A percentile compares a stretch with the other conserved stretches of the same genome.
Evolutionary conservation across 306 rosid species (phyloP).

Genomic region (Benincasa hispida): DNA sequence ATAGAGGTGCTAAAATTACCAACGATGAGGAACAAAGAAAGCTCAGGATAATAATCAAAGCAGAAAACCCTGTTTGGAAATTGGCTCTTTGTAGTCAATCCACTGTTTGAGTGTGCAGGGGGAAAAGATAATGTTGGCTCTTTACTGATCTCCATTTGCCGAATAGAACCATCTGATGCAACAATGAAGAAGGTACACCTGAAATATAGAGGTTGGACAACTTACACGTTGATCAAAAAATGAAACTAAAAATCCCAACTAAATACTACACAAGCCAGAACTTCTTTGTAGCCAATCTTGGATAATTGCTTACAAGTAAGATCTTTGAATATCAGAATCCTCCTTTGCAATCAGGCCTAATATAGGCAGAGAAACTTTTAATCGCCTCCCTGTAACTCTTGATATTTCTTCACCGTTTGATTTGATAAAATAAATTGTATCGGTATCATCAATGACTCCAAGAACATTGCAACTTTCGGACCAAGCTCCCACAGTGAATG

Average conservation of each 20-base stretch:
- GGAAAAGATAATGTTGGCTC: slow-evolving; percentile 43
- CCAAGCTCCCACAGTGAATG: slow-evolving; percentile 81
- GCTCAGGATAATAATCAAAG: slow-evolving; percentile 44
- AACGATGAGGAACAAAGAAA: slow-evolving; percentile 51
- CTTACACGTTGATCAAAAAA: background rate
- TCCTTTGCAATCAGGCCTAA: slow-evolving; percentile 42
- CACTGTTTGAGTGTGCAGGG: slow-evolving; percentile 25
- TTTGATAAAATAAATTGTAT: slow-evolving; percentile 67
- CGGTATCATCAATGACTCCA: slow-evolving; percentile 65
- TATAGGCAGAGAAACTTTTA: slow-evolving; percentile 52
- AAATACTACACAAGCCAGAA: background rate
- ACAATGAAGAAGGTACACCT: slow-evolving; percentile 67
- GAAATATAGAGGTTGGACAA: slow-evolving; percentile 17
- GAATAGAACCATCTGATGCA: slow-evolving; percentile 69
- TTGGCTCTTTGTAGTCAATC: slow-evolving; percentile 23
- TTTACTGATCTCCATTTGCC: slow-evolving; percentile 54
- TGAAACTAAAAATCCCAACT: background rate
- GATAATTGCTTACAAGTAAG: slow-evolving; percentile 46
- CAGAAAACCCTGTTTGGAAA: slow-evolving; percentile 37
- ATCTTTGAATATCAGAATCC: slow-evolving; percentile 25
- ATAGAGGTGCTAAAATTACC: slow-evolving; percentile 18
- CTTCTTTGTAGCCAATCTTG: background rate
- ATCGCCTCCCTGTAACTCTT: slow-evolving; percentile 44
- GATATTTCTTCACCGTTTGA: slow-evolving; percentile 58
- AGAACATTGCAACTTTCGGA: slow-evolving; percentile 72